These are phyloP conservation scores for Dacryopinax primogenitus DNA, from an alignment of 768 basidiomycete genomes.

Conservation along the genomic window DNA sequence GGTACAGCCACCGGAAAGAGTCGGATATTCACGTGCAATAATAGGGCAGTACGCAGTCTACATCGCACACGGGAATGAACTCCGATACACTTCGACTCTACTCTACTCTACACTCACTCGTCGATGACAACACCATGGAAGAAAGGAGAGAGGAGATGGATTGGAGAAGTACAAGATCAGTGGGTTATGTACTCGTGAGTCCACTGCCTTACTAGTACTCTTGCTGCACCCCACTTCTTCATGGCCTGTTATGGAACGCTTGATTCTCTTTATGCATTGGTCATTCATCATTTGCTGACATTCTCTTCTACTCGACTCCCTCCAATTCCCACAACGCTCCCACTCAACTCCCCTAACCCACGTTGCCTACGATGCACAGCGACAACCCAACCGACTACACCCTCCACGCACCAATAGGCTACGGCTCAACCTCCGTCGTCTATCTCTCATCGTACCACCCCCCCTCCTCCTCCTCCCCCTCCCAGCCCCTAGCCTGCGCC, in stretches of 20 bases:
- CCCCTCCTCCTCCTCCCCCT: conserved; percentile 22
- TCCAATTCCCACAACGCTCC: not conserved
- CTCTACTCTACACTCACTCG: no score
- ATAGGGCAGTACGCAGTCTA: no score
- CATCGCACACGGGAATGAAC: no score
- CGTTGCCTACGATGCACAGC: conserved; percentile 29
- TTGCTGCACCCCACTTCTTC: not conserved
- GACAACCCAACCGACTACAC: conserved; percentile 60
- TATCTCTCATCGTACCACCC: conserved; percentile 59
- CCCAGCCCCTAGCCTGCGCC: conserved; percentile 41
- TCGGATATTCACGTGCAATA: no score
- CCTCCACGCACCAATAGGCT: conserved; percentile 68
- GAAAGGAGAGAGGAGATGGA: not conserved
- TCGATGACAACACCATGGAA: not conserved
- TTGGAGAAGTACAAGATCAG: not conserved
- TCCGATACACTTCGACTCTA: no score
- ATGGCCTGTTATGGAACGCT: not conserved
- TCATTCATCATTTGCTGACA: no score
- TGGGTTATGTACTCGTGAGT: conserved; percentile 5
- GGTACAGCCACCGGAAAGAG: no score
- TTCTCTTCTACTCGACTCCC: no score
- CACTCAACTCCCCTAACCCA: conserved; percentile 1
- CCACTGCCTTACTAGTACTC: not conserved
- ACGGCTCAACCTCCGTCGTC: conserved; percentile 84
- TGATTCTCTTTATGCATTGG: not conserved